Percentiles rank a stretch among this genome's conserved stretches.
phyloP scores from a whole-genome alignment of 228 moss, liverwort and hornwort species.

The Sphagnum fallax region DNA sequence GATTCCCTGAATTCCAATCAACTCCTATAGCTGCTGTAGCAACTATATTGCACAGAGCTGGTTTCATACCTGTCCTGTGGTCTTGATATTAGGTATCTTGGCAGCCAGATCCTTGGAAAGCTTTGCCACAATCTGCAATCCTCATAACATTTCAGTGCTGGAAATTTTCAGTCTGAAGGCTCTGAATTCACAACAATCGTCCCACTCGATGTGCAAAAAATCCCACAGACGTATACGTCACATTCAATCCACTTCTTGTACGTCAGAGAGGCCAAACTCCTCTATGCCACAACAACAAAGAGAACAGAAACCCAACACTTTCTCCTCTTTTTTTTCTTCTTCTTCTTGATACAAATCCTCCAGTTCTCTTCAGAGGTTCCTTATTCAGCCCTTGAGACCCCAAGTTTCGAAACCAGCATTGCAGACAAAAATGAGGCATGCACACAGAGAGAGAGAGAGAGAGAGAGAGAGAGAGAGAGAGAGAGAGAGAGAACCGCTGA shows the following conservation, averaged over 20 bases:
- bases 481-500: neutral
- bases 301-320: neutral
- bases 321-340: too few species aligned
- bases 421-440: neutral
- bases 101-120: slow-evolving; percentile 66
- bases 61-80: slow-evolving; percentile 64
- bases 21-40: too few species aligned
- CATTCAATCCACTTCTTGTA: neutral
- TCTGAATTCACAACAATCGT: neutral
- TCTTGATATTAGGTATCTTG: slow-evolving; percentile 55
- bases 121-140: slow-evolving; percentile 54
- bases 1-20: too few species aligned
- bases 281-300: neutral
- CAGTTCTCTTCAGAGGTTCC: neutral
- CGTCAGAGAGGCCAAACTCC: neutral
- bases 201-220: too few species aligned
- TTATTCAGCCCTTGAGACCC: neutral
- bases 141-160: neutral
- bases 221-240: neutral
- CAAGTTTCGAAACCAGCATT: neutral
- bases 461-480: neutral
- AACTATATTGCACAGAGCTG: too few species aligned
- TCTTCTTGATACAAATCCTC: too few species aligned
- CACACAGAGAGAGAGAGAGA: too few species aligned
- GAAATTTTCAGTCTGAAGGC: neutral